Percentiles rank a stretch among this genome's conserved stretches.
Conservation (phyloP, 2,329 filamentous ascomycete species). For the Leptographium flavum region DNA sequence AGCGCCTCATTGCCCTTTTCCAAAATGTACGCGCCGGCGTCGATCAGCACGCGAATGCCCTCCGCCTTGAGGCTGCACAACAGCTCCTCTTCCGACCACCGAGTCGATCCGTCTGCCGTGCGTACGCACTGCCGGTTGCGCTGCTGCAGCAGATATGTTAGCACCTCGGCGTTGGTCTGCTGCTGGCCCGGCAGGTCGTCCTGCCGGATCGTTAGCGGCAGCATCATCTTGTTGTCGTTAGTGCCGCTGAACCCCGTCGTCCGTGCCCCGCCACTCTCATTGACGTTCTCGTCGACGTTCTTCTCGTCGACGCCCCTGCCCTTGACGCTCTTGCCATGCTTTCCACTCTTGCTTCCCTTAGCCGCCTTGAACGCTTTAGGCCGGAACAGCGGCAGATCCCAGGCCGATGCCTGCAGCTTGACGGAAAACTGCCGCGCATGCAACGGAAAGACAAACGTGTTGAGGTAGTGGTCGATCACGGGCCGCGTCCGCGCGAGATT, state of each 20-base stretch:
- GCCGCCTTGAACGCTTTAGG: too few relatives aligned
- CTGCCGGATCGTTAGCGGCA: constrained; percentile 49
- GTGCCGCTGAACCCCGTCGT: constrained; percentile 62
- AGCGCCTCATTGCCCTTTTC: constrained; percentile 42
- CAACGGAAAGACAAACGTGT: constrained; percentile 48
- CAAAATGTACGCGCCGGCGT: constrained; percentile 49
- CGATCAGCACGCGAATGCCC: constrained; percentile 41
- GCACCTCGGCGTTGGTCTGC: constrained; percentile 50
- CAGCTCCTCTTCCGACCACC: constrained; percentile 30
- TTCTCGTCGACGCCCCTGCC: too few relatives aligned
- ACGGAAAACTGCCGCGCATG: constrained; percentile 50
- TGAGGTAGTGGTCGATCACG: constrained; percentile 45
- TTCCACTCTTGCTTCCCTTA: too few relatives aligned
- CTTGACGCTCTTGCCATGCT: too few relatives aligned
- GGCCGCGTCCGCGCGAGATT: constrained; percentile 31
- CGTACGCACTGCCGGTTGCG: constrained; percentile 34
- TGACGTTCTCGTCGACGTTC: too few relatives aligned
- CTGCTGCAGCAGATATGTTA: constrained; percentile 38
- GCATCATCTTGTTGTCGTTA: constrained; percentile 45
- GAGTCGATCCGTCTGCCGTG: constrained; percentile 18
- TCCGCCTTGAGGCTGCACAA: constrained; percentile 22
- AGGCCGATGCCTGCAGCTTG: constrained; percentile 52
- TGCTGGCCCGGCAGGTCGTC: constrained; percentile 39
- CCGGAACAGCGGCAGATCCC: constrained; percentile 45
- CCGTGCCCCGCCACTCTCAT: constrained; percentile 16